Base-by-base conservation (phyloP, 2,329 filamentous ascomycete genomes). In the Botrytis sinoallii region DNA sequence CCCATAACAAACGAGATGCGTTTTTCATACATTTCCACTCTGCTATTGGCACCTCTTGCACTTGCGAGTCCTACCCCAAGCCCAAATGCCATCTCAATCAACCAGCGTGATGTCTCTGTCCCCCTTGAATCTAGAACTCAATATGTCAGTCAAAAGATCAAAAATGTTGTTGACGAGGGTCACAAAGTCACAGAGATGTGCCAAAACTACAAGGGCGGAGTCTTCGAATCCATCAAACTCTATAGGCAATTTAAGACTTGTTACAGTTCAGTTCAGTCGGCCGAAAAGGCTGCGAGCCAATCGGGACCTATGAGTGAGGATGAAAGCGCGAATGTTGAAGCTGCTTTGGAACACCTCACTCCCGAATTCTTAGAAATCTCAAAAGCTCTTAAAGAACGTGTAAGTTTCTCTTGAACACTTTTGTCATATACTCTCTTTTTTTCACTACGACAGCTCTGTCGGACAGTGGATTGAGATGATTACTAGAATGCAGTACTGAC, bases 11-110 rank as follows among this genome's bases (percentile, higher is more conserved):
- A 55, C 25, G 64, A 61, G n/a, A 71, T 71, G 70, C 46, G n/a
- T 20, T 3, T 65, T 12, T 66, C 60, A 55, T 44, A 55, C 46
- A 22, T 66, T 38, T 25, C 35, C 10, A 44, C 44, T 44, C 32
- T 71, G 5, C 38, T 71, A 5, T 29, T 71, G n/a, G 70, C 70
- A 5, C 59, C 70, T 40, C 22, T 71, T n/a, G 35, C 46, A 55
- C 44, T 65, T 57, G 55, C 68, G 18, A 25, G n/a, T n/a, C 48
- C 48, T 16, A 20, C 16, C 29, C 16, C 66, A 12, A 57, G 38
- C 10, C 20, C 48, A 22, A 52, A 44, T 32, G 8, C n/a, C 20
- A 42, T 42, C 52, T 69, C 66, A 32, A 59, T 69, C 35, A 42
- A 22, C 38, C 66, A 69, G 18, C 42, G 44, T 32, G 59, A 52